Conservation (phyloP, 1,284 basidiomycete genomes). For the Rhodotorula sp. region DNA sequence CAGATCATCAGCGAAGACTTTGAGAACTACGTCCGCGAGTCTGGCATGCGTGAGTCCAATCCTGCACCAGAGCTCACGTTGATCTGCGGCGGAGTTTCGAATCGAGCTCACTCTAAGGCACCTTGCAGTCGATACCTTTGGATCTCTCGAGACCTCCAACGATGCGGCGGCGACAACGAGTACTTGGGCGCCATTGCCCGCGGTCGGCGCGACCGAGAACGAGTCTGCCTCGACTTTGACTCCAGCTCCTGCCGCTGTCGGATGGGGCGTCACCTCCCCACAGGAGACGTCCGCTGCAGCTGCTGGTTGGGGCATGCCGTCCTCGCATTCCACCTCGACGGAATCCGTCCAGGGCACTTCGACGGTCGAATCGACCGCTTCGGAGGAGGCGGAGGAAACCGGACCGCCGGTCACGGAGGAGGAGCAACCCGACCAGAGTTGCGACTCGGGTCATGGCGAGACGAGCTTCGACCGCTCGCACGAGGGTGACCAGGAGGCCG, state of each 20-base stretch:
- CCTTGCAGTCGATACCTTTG: too few species aligned
- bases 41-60: not conserved
- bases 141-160: too few species aligned
- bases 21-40: not conserved
- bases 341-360: not conserved
- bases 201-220: too few species aligned
- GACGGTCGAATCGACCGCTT: not conserved
- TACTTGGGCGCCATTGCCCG: too few species aligned
- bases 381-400: not conserved
- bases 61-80: not conserved
- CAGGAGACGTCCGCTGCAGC: not conserved
- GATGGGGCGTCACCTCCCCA: not conserved
- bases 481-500: not conserved
- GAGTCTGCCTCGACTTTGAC: too few species aligned
- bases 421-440: not conserved
- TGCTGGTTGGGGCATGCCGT: not conserved
- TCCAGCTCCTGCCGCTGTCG: not conserved
- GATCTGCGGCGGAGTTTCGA: too few species aligned
- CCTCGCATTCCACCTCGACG: not conserved
- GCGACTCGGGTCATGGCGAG: not conserved
- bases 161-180: not conserved
- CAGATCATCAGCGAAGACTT: slow-evolving; percentile 12
- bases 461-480: not conserved
- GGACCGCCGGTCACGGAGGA: not conserved
- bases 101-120: too few species aligned